These are phyloP conservation scores for Polychytrium aggregatum DNA, from an alignment of 192 early-diverging fungal genomes.

Conservation along the genomic window DNA sequence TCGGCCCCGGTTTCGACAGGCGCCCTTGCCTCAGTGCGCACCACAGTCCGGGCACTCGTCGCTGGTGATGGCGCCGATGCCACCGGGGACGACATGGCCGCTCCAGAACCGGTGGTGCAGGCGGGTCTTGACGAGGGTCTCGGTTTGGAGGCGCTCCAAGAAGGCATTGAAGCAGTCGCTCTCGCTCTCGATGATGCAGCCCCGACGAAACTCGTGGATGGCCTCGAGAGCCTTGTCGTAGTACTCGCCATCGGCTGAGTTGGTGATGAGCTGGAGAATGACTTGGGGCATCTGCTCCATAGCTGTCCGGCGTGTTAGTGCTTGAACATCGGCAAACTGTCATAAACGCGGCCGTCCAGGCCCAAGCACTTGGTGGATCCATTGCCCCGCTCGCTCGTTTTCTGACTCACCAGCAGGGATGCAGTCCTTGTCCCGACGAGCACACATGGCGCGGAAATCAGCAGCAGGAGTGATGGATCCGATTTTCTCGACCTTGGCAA, in stretches of 20 bases:
- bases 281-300: constrained; percentile 44
- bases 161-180: constrained; percentile 38
- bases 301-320: constrained; percentile 18
- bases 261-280: constrained; percentile 32
- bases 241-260: constrained; percentile 42
- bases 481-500: constrained; percentile 24
- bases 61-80: too few relatives aligned
- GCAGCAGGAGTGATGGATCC: constrained; percentile 42
- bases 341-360: neutral
- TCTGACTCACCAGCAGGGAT: constrained; percentile 30
- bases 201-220: constrained; percentile 34
- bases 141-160: too few relatives aligned
- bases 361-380: neutral
- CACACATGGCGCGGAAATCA: constrained; percentile 52
- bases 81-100: too few relatives aligned
- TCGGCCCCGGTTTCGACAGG: too few relatives aligned
- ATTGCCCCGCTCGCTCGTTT: neutral
- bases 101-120: too few relatives aligned
- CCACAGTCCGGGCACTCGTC: too few relatives aligned
- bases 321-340: neutral
- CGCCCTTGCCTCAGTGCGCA: too few relatives aligned
- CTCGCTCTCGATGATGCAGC: constrained; percentile 21
- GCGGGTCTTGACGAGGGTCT: too few relatives aligned
- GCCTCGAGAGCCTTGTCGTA: constrained; percentile 48
- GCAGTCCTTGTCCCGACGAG: constrained; percentile 35